A percentile compares a stretch with the other conserved stretches of the same genome.
Conservation (phyloP, 495 filamentous ascomycete species). For the Hypoxylon cercidicola region DNA sequence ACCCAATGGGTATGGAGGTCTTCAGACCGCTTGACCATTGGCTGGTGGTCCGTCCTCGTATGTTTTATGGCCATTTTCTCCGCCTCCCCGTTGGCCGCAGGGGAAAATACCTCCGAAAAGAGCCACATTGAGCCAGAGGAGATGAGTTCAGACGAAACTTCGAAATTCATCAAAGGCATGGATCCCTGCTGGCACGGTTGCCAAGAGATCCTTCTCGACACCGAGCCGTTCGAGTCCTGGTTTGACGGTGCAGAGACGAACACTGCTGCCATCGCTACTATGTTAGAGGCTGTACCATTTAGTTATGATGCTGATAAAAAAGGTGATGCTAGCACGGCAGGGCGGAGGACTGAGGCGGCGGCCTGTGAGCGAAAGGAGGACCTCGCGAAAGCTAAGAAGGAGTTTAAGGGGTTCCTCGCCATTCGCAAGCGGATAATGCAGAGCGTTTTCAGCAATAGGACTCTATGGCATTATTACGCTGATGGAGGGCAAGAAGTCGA, state of each 20-base stretch:
- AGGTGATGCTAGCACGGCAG: neutral
- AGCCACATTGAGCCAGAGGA: too few relatives aligned
- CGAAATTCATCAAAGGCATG: neutral
- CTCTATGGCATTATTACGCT: constrained; percentile 6
- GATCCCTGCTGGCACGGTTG: neutral
- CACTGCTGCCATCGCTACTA: neutral
- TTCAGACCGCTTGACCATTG: too few relatives aligned
- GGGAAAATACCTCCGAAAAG: too few relatives aligned
- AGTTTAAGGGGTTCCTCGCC: neutral
- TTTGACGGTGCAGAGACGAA: neutral
- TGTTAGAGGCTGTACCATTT: constrained; percentile 6
- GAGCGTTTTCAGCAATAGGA: neutral
- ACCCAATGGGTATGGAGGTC: too few relatives aligned
- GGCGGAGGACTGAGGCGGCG: neutral
- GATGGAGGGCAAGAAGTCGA: neutral
- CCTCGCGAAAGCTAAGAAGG: constrained; percentile 9
- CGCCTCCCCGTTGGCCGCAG: too few relatives aligned
- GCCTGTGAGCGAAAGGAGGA: neutral
- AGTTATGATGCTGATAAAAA: neutral
- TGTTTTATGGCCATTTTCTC: too few relatives aligned
- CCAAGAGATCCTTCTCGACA: constrained; percentile 3
- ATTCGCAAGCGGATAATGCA: neutral
- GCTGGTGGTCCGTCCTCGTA: too few relatives aligned
- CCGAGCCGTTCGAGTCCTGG: neutral
- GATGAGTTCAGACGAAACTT: too few relatives aligned